phyloP scores from a whole-genome alignment of 2,329 filamentous ascomycete species.

The Penicillium sp. region DNA sequence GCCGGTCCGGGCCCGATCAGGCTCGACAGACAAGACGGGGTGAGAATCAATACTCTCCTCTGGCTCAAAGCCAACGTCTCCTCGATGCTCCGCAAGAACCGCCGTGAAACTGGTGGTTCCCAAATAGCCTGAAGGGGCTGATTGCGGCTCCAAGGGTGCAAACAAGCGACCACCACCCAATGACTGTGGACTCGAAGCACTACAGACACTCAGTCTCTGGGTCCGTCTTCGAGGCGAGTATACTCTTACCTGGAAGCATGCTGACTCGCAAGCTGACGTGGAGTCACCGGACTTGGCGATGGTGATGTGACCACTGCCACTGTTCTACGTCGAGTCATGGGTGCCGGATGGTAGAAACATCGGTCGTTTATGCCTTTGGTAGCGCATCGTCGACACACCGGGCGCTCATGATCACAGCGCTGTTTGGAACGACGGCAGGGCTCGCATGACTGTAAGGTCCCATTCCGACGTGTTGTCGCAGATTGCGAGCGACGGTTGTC shows the following conservation, averaged over 20 bases:
- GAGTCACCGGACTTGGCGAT: slow-evolving; percentile 13
- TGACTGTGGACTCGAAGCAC: slow-evolving; percentile 24
- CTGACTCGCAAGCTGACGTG: slow-evolving; percentile 11
- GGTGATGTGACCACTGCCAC: slow-evolving; percentile 8
- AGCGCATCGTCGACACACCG: slow-evolving; percentile 31
- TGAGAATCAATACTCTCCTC: slow-evolving; percentile 20
- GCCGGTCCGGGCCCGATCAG: slow-evolving; percentile 28
- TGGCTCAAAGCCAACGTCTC: slow-evolving; percentile 30
- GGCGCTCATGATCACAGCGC: slow-evolving; percentile 33
- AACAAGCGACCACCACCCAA: slow-evolving; percentile 17
- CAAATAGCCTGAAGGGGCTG: slow-evolving; percentile 30
- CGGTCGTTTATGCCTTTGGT: slow-evolving; percentile 26
- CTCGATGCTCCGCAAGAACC: slow-evolving; percentile 31
- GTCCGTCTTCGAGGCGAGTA: not conserved
- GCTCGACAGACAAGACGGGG: slow-evolving; percentile 20
- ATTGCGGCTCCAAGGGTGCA: slow-evolving; percentile 20
- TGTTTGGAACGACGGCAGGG: slow-evolving; percentile 37
- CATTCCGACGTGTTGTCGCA: slow-evolving; percentile 33
- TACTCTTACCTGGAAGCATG: slow-evolving; percentile 22
- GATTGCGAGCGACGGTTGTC: slow-evolving; percentile 19
- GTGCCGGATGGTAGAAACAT: slow-evolving; percentile 38
- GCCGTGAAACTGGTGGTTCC: slow-evolving; percentile 35
- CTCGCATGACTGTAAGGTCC: slow-evolving; percentile 35
- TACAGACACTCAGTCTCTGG: slow-evolving; percentile 7
- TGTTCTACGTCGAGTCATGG: slow-evolving; percentile 32